Percentiles rank a stretch among this genome's conserved stretches.
phyloP scores from a whole-genome alignment of 2,329 filamentous ascomycete species.

The Stemphylium vesicarium region DNA sequence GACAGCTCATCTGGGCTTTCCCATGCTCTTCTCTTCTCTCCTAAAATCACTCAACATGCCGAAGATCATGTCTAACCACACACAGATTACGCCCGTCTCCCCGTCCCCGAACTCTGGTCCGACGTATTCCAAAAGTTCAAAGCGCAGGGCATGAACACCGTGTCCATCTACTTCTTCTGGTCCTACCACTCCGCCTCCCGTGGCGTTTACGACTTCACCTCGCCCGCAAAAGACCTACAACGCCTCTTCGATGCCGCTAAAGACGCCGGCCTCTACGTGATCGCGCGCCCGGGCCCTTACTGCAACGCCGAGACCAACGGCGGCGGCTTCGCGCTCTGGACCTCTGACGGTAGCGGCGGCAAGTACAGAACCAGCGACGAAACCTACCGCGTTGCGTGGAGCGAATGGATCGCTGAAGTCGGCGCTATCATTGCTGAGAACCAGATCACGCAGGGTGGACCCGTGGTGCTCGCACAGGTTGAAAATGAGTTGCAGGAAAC shows the following conservation, averaged over 20 bases:
- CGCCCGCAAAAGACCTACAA: slow-evolving; percentile 59
- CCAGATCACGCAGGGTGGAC: slow-evolving; percentile 58
- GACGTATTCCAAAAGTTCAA: slow-evolving; percentile 63
- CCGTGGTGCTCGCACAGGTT: slow-evolving; percentile 60
- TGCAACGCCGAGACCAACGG: slow-evolving; percentile 60
- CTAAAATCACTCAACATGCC: too few relatives aligned
- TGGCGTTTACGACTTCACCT: slow-evolving; percentile 58
- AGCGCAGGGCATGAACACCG: slow-evolving; percentile 60
- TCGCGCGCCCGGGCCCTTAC: slow-evolving; percentile 59
- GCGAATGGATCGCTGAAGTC: slow-evolving; percentile 56
- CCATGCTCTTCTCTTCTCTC: background rate
- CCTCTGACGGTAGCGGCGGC: slow-evolving; percentile 56
- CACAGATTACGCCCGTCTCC: slow-evolving; percentile 57
- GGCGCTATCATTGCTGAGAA: slow-evolving; percentile 58
- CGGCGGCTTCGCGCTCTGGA: slow-evolving; percentile 56
- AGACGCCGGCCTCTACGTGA: slow-evolving; percentile 60
- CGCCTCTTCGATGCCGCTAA: slow-evolving; percentile 59
- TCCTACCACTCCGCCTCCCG: slow-evolving; percentile 56
- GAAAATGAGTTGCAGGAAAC: slow-evolving; percentile 62
- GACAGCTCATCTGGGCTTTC: too few relatives aligned
- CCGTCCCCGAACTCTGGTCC: slow-evolving; percentile 61
- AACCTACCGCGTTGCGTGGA: slow-evolving; percentile 55
- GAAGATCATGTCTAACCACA: too few relatives aligned
- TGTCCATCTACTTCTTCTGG: slow-evolving; percentile 60
- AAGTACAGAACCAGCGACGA: slow-evolving; percentile 53